A percentile compares a stretch with the other conserved stretches of the same genome.
phyloP scores from a whole-genome alignment of 768 basidiomycete species.

The Sporobolomyces pararoseus region DNA sequence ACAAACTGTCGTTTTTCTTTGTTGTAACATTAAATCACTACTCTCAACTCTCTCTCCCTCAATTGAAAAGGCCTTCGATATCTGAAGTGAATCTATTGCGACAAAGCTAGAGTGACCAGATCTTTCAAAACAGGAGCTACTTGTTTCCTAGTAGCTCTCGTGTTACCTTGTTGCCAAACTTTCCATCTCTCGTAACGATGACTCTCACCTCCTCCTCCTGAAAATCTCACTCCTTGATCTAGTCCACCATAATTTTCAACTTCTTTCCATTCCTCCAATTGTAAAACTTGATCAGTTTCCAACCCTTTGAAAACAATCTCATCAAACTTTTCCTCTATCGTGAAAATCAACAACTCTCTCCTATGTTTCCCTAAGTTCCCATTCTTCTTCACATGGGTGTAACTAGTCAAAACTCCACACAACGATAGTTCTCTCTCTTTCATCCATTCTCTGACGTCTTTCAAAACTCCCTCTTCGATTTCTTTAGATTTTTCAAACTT shows the following conservation, averaged over 20 bases:
- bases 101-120: conserved; percentile 1
- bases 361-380: conserved; percentile 56
- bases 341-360: conserved; percentile 65
- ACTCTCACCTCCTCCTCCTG: conserved; percentile 36
- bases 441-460: conserved; percentile 60
- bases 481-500: conserved; percentile 5
- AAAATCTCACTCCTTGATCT: conserved; percentile 20
- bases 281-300: conserved; percentile 58
- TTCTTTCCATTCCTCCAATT: conserved; percentile 53
- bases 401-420: conserved; percentile 71
- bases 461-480: conserved; percentile 50
- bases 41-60: no score
- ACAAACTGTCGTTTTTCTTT: no score
- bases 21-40: no score
- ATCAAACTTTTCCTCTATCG: neutral
- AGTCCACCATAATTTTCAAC: conserved; percentile 34
- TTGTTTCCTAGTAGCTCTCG: conserved; percentile 51
- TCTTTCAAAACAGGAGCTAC: conserved; percentile 48
- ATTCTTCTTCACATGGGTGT: conserved; percentile 46
- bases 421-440: conserved; percentile 61
- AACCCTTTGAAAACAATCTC: conserved; percentile 59
- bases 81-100: no score
- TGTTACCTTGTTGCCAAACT: conserved; percentile 52
- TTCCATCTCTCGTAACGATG: conserved; percentile 35
- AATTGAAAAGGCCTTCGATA: no score